A percentile compares a stretch with the other conserved stretches of the same genome.
phyloP scores from a whole-genome alignment of 768 basidiomycete species.

The Suillus subluteus region DNA sequence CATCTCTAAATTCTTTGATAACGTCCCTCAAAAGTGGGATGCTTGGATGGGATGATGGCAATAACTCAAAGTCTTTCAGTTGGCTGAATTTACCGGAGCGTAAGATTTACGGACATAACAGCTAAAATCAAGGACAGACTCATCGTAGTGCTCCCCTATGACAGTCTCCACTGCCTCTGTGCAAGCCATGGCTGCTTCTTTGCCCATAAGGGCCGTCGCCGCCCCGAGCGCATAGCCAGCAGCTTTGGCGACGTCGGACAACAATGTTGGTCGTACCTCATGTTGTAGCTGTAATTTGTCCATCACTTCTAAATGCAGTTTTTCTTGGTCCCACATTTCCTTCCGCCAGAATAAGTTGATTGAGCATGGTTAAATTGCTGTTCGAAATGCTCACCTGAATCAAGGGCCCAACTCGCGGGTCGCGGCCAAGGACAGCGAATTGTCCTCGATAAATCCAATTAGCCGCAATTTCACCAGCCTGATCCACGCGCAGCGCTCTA shows the following conservation, averaged over 20 bases:
- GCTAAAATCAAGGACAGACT: slow-evolving; percentile 57
- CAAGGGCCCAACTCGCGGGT: slow-evolving; percentile 58
- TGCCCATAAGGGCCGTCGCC: slow-evolving; percentile 84
- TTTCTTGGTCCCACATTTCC: slow-evolving; percentile 99
- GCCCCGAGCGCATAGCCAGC: slow-evolving; percentile 89
- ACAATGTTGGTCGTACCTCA: slow-evolving; percentile 77
- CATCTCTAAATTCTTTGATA: slow-evolving; percentile 86
- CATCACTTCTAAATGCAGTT: slow-evolving; percentile 88
- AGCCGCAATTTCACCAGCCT: slow-evolving; percentile 94
- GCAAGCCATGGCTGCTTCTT: slow-evolving; percentile 96
- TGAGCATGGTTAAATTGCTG: slow-evolving; percentile 5
- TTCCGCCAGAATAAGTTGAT: slow-evolving; percentile 34
- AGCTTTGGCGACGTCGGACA: slow-evolving; percentile 84
- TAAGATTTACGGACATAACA: slow-evolving; percentile 6
- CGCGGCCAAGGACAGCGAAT: slow-evolving; percentile 66
- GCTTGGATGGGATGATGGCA: slow-evolving; percentile 75
- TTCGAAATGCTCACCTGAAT: slow-evolving; percentile 62
- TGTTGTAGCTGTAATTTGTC: slow-evolving; percentile 86
- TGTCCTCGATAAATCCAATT: slow-evolving; percentile 97
- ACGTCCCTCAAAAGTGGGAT: slow-evolving; percentile 72
- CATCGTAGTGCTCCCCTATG: slow-evolving; percentile 98
- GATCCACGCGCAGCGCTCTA: slow-evolving; percentile 84
- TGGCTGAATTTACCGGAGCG: slow-evolving; percentile 54
- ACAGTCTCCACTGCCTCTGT: slow-evolving; percentile 98
- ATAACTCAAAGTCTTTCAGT: slow-evolving; percentile 68